Evolutionary conservation across 768 basidiomycete species (phyloP).

Genomic region (Mycena sanguinolenta): DNA sequence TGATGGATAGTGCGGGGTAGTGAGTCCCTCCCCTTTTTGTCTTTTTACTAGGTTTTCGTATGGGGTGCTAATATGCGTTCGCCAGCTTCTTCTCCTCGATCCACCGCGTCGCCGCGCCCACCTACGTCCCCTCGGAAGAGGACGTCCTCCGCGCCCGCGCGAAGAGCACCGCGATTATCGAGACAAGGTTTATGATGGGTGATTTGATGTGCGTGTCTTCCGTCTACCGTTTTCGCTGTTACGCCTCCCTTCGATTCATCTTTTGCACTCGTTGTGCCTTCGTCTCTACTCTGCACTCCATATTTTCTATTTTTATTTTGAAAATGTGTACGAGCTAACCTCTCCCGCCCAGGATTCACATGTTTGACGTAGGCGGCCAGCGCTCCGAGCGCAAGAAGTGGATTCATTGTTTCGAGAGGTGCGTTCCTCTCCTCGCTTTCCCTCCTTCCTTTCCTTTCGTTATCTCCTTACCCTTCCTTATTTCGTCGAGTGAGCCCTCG

Average conservation of each 20-base stretch:
- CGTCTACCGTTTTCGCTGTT: no score
- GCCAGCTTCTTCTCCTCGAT: slow-evolving; percentile 88
- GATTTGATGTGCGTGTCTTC: slow-evolving; percentile 66
- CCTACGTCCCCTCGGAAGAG: slow-evolving; percentile 86
- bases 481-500: no score
- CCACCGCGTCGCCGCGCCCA: slow-evolving; percentile 79
- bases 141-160: slow-evolving; percentile 89
- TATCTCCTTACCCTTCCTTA: no score
- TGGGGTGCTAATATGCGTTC: neutral
- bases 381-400: slow-evolving; percentile 88
- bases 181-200: slow-evolving; percentile 86
- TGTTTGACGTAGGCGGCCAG: slow-evolving; percentile 87
- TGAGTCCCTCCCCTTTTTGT: slow-evolving; percentile 8
- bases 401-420: slow-evolving; percentile 76
- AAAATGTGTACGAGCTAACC: no score
- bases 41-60: neutral
- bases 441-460: neutral
- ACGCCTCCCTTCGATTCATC: no score
- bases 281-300: no score
- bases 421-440: neutral
- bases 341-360: slow-evolving; percentile 59
- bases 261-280: no score
- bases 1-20: slow-evolving; percentile 70
- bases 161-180: slow-evolving; percentile 91
- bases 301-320: no score